Conservation (phyloP, 805 yeast species). For the Candida bentonensis region DNA sequence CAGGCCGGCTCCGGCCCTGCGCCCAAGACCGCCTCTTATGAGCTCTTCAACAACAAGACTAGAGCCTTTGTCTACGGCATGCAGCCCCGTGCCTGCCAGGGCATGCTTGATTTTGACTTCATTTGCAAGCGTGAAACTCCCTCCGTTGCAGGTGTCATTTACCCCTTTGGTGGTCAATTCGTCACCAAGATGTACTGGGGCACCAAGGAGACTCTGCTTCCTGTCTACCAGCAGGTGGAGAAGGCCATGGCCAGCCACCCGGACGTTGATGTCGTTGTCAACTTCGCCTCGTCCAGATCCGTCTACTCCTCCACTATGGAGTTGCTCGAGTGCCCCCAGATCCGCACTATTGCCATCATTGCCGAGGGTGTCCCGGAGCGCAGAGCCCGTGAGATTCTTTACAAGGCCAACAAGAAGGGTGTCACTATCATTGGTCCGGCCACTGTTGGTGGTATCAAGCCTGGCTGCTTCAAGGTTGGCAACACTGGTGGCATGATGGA, state of each 20-base stretch:
- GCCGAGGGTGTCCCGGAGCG: constrained; percentile 38
- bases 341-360: constrained; percentile 32
- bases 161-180: constrained; percentile 33
- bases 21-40: constrained; percentile 16
- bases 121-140: constrained; percentile 31
- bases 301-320: constrained; percentile 35
- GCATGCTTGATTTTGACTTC: constrained; percentile 34
- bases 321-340: constrained; percentile 30
- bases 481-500: constrained; percentile 39
- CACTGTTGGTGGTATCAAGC: constrained; percentile 35
- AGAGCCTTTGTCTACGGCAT: constrained; percentile 32
- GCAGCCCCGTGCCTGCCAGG: constrained; percentile 35
- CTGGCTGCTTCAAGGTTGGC: constrained; percentile 35
- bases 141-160: constrained; percentile 33
- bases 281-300: constrained; percentile 33
- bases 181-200: constrained; percentile 36
- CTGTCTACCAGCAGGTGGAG: constrained; percentile 30
- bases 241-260: constrained; percentile 31
- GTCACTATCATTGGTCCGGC: constrained; percentile 35
- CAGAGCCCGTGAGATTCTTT: constrained; percentile 32
- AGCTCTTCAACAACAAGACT: constrained; percentile 29
- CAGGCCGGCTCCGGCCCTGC: constrained; percentile 3
- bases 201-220: constrained; percentile 31
- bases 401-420: constrained; percentile 29
- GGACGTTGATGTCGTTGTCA: constrained; percentile 34